These are phyloP conservation scores for Cercophora newfieldiana DNA, from an alignment of 495 filamentous ascomycete species.

Conservation along the genomic window DNA sequence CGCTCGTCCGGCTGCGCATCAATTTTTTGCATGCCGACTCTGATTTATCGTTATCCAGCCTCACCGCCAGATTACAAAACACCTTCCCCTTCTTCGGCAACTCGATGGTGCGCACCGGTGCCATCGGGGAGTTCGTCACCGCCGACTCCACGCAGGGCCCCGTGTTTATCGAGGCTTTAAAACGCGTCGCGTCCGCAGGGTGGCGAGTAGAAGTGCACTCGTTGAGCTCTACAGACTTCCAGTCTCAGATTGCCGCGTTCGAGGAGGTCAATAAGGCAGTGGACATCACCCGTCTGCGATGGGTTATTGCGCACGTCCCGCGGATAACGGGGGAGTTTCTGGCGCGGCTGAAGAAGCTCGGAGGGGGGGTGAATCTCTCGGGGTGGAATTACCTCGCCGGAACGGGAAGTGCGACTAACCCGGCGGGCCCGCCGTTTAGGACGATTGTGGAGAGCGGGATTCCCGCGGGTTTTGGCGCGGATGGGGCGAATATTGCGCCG, in stretches of 20 bases:
- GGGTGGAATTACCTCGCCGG: conserved; percentile 30
- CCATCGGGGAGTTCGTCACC: conserved; percentile 30
- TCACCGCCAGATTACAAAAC: conserved; percentile 26
- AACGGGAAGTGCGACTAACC: conserved; percentile 15
- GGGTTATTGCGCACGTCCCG: conserved; percentile 35
- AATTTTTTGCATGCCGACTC: conserved; percentile 32
- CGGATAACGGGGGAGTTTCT: conserved; percentile 28
- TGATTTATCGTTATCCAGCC: conserved; percentile 3
- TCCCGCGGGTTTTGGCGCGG: conserved; percentile 27
- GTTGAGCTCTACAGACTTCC: conserved; percentile 18
- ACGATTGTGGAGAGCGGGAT: conserved; percentile 30
- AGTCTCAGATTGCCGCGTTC: conserved; percentile 25
- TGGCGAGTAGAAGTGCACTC: conserved; percentile 36
- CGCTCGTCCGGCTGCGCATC: conserved; percentile 26
- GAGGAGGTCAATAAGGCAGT: conserved; percentile 19
- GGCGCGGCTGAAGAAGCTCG: conserved; percentile 24
- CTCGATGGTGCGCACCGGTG: conserved; percentile 31
- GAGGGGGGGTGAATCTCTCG: conserved; percentile 32
- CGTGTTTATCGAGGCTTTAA: conserved; percentile 24
- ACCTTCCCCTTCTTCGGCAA: conserved; percentile 33
- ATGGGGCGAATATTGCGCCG: conserved; percentile 35
- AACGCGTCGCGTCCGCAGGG: conserved; percentile 23
- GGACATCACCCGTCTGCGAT: conserved; percentile 22
- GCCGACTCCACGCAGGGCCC: conserved; percentile 27
- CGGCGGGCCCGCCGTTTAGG: conserved; percentile 30